Base-by-base conservation (phyloP, 176 grass and related monocot species). In the Olyra latifolia region DNA sequence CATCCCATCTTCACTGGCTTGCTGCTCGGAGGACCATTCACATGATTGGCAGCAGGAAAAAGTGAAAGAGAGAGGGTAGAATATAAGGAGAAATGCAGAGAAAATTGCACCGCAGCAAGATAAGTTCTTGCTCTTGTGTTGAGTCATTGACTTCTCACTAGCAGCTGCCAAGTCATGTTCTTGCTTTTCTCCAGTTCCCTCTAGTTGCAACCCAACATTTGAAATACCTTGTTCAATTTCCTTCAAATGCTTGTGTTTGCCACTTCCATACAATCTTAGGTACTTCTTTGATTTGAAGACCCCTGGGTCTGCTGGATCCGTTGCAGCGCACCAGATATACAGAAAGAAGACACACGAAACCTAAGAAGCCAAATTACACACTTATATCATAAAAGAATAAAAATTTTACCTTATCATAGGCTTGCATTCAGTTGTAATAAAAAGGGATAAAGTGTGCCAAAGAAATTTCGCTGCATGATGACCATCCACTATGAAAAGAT, bases 261-360 rank as follows among this genome's bases (percentile, higher is more conserved):
- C 45, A 23, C 44, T 78, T 78, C 48, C 88, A 61, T 90, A 90
- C 83, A 87, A 83, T 84, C 90, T 93, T 70, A 89, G 53, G 71
- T 93, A 91, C 79, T 93, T 99, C 82, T 99, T 99, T 77, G 97
- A 95, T 83, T 91, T 99, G 84, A 96, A 90, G 69, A 99, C 80
- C 19, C 93, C 97, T 69, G 93, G 93, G 20, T 99, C 97, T 22
- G 86, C 97, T 57, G 97, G 97, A 62, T 99, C 85, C 4, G 93
- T 71, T 42, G 93, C 93, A 64, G 97, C 91, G 59, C 97, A 99
- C 97, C 91, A 99, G 75, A 93, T 89, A 65, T 99, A 99, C 71
- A 96, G 74, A 85, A 87, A 83, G 87, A 99, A 93, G n/a, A 93
- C 93, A 84, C 62, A 93, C 88, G 75, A 86, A 93, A 96, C 91